A percentile compares a stretch with the other conserved stretches of the same genome.
These are phyloP conservation scores for Penicillium paneum DNA, from an alignment of 2,329 filamentous ascomycete genomes.

Conservation along the genomic window DNA sequence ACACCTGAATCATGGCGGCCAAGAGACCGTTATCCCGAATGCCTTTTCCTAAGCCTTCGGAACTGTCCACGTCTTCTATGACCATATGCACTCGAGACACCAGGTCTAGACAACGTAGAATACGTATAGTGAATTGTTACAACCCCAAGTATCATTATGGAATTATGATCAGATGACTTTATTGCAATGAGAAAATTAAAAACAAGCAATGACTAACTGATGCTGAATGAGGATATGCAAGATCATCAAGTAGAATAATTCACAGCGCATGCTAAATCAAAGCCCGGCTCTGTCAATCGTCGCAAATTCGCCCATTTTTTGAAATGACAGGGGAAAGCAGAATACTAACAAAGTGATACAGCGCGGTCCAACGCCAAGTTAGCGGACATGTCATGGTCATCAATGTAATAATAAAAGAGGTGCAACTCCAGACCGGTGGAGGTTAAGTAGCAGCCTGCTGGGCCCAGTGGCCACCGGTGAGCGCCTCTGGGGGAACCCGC, in stretches of 20 bases:
- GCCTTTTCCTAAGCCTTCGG: background rate
- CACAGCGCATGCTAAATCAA: conserved; percentile 38
- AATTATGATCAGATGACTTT: conserved; percentile 3
- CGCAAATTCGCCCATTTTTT: conserved; percentile 19
- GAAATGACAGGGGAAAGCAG: conserved; percentile 16
- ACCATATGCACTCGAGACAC: background rate
- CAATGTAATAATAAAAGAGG: conserved; percentile 12
- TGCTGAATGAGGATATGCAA: conserved; percentile 18
- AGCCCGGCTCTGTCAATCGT: conserved; percentile 24
- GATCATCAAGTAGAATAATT: conserved; percentile 25
- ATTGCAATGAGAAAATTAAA: background rate
- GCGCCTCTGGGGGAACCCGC: conserved; percentile 70
- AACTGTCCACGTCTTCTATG: background rate
- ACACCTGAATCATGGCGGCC: background rate
- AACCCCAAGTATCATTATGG: background rate
- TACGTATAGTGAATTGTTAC: background rate
- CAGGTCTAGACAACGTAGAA: background rate
- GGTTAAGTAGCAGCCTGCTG: conserved; percentile 34
- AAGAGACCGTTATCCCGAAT: background rate
- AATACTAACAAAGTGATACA: conserved; percentile 25
- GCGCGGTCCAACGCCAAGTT: conserved; percentile 35
- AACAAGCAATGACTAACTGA: conserved; percentile 10
- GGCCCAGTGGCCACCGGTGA: conserved; percentile 43
- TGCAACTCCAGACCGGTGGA: conserved; percentile 15
- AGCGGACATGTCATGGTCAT: conserved; percentile 30